Conservation (phyloP, 129 eudicot genomes). For the Flaveria trinervia region DNA sequence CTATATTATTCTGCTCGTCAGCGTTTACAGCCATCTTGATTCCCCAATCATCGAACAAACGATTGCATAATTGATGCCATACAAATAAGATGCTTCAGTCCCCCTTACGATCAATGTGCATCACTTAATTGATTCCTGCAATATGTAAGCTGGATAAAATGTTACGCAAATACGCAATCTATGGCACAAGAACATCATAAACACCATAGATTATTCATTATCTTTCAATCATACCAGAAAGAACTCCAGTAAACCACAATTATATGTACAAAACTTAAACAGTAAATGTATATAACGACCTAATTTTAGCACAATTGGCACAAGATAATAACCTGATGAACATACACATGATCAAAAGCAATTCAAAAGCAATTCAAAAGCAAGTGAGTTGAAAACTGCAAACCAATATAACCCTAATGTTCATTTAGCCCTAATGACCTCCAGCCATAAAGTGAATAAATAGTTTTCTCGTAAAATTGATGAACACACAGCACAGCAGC, state of each 20-base stretch:
- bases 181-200: background rate
- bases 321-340: slow-evolving; percentile 13
- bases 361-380: background rate
- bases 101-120: slow-evolving; percentile 22
- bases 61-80: slow-evolving; percentile 18
- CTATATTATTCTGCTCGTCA: slow-evolving; percentile 40
- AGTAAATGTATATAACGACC: background rate
- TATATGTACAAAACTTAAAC: slow-evolving; percentile 1
- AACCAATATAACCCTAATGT: slow-evolving; percentile 8
- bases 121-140: slow-evolving; percentile 25
- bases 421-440: slow-evolving; percentile 19
- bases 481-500: background rate
- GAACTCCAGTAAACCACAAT: background rate
- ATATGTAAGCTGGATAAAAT: slow-evolving; percentile 12
- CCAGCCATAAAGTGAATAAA: background rate
- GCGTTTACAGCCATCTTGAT: slow-evolving; percentile 48
- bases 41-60: slow-evolving; percentile 19
- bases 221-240: background rate
- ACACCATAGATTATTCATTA: background rate
- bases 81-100: slow-evolving; percentile 18
- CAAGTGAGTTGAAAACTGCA: slow-evolving; percentile 9
- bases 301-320: background rate
- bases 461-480: too few species aligned
- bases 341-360: slow-evolving; percentile 17
- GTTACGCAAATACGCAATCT: background rate